phyloP scores from a whole-genome alignment of 192 early-diverging fungal species.

The Mortierella antarctica region DNA sequence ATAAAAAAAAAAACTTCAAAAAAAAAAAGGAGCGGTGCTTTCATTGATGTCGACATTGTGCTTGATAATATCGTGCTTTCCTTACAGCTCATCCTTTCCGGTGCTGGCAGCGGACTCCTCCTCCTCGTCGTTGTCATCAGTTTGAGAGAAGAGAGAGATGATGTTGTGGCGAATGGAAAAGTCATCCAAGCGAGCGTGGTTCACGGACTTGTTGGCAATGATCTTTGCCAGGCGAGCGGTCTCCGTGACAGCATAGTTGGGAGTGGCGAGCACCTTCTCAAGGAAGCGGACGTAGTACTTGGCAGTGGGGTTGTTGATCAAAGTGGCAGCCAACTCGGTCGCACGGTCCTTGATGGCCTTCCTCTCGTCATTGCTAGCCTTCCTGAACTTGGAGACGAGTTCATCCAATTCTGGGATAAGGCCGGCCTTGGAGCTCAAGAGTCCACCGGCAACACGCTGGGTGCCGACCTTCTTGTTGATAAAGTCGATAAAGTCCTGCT shows the following conservation, averaged over 20 bases:
- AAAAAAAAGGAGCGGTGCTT: neutral
- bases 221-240: constrained; percentile 85
- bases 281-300: constrained; percentile 93
- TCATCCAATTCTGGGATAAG: constrained; percentile 69
- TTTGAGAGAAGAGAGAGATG: constrained; percentile 51
- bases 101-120: neutral
- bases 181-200: constrained; percentile 80
- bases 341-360: constrained; percentile 64
- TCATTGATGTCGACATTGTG: too few relatives aligned
- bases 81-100: constrained; percentile 46
- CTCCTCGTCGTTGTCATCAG: too few relatives aligned
- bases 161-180: constrained; percentile 92
- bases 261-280: constrained; percentile 81
- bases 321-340: constrained; percentile 58
- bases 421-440: constrained; percentile 67
- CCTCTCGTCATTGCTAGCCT: constrained; percentile 60
- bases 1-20: neutral
- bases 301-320: constrained; percentile 53
- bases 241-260: constrained; percentile 83
- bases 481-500: constrained; percentile 86
- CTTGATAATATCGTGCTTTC: neutral
- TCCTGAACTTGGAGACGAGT: constrained; percentile 70
- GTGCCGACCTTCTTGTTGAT: constrained; percentile 93
- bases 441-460: constrained; percentile 80
- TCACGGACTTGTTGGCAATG: constrained; percentile 72